A percentile compares a stretch with the other conserved stretches of the same genome.
These are phyloP conservation scores for Puccinia polysora DNA, from an alignment of 1,284 basidiomycete species.

Conservation along the genomic window DNA sequence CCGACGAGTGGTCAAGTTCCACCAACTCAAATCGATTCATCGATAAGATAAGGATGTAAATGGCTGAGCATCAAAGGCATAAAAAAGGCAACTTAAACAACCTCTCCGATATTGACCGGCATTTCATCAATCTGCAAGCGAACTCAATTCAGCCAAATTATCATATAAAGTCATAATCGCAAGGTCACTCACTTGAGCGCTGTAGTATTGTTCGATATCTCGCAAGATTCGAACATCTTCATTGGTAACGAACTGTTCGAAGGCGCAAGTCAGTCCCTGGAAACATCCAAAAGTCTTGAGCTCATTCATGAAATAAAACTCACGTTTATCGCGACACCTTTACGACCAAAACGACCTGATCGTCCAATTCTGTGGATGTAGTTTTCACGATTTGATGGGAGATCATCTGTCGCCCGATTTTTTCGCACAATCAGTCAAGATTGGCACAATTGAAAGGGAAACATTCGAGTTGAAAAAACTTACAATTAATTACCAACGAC, in stretches of 20 bases:
- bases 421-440: neutral
- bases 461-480: neutral
- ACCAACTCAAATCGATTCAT: too few species aligned
- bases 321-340: slow-evolving; percentile 61
- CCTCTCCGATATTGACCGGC: slow-evolving; percentile 42
- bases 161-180: neutral
- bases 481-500: slow-evolving; percentile 51
- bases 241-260: slow-evolving; percentile 71
- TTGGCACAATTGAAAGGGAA: neutral
- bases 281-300: neutral
- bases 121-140: slow-evolving; percentile 44
- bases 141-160: neutral
- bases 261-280: neutral
- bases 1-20: too few species aligned
- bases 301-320: neutral
- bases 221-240: slow-evolving; percentile 84
- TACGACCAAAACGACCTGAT: slow-evolving; percentile 87
- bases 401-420: slow-evolving; percentile 45
- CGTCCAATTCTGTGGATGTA: slow-evolving; percentile 97
- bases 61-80: too few species aligned
- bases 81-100: slow-evolving; percentile 31
- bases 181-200: slow-evolving; percentile 25
- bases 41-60: too few species aligned
- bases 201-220: slow-evolving; percentile 51
- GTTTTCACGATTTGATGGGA: slow-evolving; percentile 82